Base-by-base conservation (phyloP, 202 grass and related monocot genomes). In the Setaria viridis region DNA sequence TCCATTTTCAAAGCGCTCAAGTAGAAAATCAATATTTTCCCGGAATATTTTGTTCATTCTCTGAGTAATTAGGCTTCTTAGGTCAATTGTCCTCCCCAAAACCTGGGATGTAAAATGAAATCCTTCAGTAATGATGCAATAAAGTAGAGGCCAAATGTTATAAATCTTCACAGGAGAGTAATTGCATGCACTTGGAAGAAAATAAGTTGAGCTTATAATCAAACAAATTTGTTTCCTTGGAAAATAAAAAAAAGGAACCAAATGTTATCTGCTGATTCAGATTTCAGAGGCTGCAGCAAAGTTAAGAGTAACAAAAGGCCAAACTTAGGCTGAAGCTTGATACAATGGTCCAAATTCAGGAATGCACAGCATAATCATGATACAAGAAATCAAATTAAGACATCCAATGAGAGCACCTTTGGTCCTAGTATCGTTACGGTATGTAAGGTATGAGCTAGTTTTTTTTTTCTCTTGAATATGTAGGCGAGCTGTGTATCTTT, bases 31-130 rank as follows among this genome's bases (percentile, higher is more conserved):
- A 84, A 98, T 95, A 82, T 98, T 98, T 81, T 98, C 96, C 62
- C 96, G 79, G 68, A 98, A 98, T 80, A 98, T 86, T 83, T 93
- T 95, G 82, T 95, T 98, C 91, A 98, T 94, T 92, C 91, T 94
- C 86, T 95, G 93, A 89, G 84, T 94, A 87, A 95, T 89, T 88
- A 98, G 86, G 75, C 93, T 98, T 92, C 96, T 95, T 70, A 98
- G 78, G 75, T 98, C 91, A 91, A 98, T 94, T 29, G 88, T 95
- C 76, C 95, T 98, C 62, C 95, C 95, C 77, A 98, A 88, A 41
- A 93, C 90, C 95, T 98, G 83, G 76, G 45, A 66, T 86, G 67
- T 19, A 90, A 67, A 90, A 78, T 86, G 33, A 80, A 87, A 51
- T 50, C 30, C n/a, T 58, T 81, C 77, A 81, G 46, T 25, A 19